Evolutionary conservation across 2,329 filamentous ascomycete genomes (phyloP).

Genomic region (Scortechinia acanthostroma): DNA sequence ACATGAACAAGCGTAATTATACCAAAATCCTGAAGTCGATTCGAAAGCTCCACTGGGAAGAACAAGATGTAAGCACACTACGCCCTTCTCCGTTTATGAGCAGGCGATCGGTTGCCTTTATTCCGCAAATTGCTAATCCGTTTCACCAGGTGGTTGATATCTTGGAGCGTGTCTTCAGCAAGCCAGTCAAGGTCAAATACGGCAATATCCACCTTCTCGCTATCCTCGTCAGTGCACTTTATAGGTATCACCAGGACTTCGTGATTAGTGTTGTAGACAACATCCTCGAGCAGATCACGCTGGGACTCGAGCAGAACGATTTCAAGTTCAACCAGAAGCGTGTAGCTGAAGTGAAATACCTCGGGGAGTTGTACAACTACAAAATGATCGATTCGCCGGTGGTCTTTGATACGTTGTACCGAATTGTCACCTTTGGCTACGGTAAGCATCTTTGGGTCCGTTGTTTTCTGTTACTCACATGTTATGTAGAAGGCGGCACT

Average conservation of each 20-base stretch:
- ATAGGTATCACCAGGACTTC: slow-evolving; percentile 86
- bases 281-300: slow-evolving; percentile 76
- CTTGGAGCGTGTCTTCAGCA: slow-evolving; percentile 86
- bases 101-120: too few species aligned
- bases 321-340: slow-evolving; percentile 95
- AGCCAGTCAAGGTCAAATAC: slow-evolving; percentile 94
- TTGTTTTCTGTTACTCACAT: background rate
- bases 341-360: slow-evolving; percentile 90
- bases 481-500: slow-evolving; percentile 52
- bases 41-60: slow-evolving; percentile 94
- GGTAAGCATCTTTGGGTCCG: slow-evolving; percentile 22
- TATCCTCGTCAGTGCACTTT: slow-evolving; percentile 79
- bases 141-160: slow-evolving; percentile 62
- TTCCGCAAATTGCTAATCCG: background rate
- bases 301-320: slow-evolving; percentile 89
- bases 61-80: slow-evolving; percentile 49
- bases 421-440: slow-evolving; percentile 87
- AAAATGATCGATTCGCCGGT: slow-evolving; percentile 92
- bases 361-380: slow-evolving; percentile 95
- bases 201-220: slow-evolving; percentile 91
- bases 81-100: slow-evolving; percentile 11
- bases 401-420: slow-evolving; percentile 91
- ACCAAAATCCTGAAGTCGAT: slow-evolving; percentile 91
- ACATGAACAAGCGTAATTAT: slow-evolving; percentile 89
- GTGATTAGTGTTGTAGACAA: slow-evolving; percentile 88